A percentile compares a stretch with the other conserved stretches of the same genome.
phyloP scores from a whole-genome alignment of 2,329 filamentous ascomycete species.

The Colletotrichum spinosum region DNA sequence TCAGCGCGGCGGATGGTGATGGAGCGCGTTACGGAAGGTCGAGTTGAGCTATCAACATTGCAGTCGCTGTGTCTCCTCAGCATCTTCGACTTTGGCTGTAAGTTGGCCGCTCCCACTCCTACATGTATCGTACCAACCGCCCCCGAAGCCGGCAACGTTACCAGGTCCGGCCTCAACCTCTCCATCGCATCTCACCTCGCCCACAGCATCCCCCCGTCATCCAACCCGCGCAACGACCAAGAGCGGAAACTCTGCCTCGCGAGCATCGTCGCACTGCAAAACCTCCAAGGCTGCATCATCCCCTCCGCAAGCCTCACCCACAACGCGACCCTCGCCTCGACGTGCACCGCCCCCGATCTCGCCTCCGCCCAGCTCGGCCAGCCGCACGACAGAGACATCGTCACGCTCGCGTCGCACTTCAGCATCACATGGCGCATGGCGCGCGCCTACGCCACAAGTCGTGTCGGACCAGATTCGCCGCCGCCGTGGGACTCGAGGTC shows the following conservation, averaged over 20 bases:
- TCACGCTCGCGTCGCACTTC: conserved; percentile 56
- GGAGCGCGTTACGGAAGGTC: conserved; percentile 48
- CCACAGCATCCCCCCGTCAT: conserved; percentile 38
- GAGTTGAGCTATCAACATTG: conserved; percentile 51
- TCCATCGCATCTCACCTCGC: conserved; percentile 41
- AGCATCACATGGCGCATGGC: conserved; percentile 61
- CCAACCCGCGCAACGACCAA: conserved; percentile 38
- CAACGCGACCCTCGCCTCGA: not conserved
- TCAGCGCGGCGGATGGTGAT: conserved; percentile 43
- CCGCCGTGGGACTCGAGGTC: conserved; percentile 59
- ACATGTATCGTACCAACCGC: not conserved
- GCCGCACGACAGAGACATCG: conserved; percentile 50
- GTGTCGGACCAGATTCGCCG: conserved; percentile 55
- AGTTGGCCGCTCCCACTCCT: not conserved
- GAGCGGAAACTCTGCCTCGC: conserved; percentile 49
- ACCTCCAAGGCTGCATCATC: conserved; percentile 51
- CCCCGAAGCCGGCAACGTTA: conserved; percentile 40
- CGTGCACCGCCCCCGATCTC: conserved; percentile 2
- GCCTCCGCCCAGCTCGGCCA: conserved; percentile 4
- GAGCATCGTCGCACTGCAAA: conserved; percentile 56
- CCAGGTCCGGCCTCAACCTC: conserved; percentile 41
- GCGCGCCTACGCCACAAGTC: conserved; percentile 57
- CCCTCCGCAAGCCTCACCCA: conserved; percentile 8
- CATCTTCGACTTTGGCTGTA: conserved; percentile 51
- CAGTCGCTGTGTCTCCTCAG: conserved; percentile 52